These are phyloP conservation scores for Teunomyces atbi DNA, from an alignment of 805 yeast species.

Conservation along the genomic window DNA sequence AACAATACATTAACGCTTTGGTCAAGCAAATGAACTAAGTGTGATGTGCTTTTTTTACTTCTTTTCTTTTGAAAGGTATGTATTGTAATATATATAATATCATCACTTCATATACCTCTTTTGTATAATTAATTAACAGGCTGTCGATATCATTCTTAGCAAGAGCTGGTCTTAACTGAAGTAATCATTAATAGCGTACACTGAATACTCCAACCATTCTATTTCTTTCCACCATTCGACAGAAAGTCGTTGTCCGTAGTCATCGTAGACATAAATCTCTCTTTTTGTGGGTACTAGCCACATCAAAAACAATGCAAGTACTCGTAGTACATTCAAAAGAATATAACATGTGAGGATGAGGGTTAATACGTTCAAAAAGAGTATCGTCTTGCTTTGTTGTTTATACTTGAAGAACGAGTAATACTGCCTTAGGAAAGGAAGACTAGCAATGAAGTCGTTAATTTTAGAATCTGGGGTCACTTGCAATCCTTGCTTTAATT, in stretches of 20 bases:
- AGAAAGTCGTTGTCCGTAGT: slow-evolving; percentile 10
- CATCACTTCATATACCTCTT: slow-evolving; percentile 2
- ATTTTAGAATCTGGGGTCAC: background rate
- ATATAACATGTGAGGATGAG: slow-evolving; percentile 22
- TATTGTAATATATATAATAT: slow-evolving; percentile 7
- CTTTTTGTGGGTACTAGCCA: slow-evolving; percentile 7
- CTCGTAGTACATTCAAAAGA: slow-evolving; percentile 16
- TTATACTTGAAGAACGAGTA: slow-evolving; percentile 23
- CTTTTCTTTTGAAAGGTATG: slow-evolving; percentile 9
- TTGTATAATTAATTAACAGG: slow-evolving; percentile 4
- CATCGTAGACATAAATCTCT: slow-evolving; percentile 12
- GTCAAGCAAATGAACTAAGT: slow-evolving; percentile 89
- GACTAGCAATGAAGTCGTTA: slow-evolving; percentile 16
- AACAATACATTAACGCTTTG: slow-evolving; percentile 90
- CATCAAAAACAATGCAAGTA: slow-evolving; percentile 13
- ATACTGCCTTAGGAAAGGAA: slow-evolving; percentile 33
- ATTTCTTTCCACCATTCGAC: slow-evolving; percentile 33
- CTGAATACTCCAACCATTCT: slow-evolving; percentile 28
- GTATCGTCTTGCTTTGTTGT: slow-evolving; percentile 15
- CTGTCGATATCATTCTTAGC: background rate
- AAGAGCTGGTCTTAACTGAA: slow-evolving; percentile 1
- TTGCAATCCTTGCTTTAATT: slow-evolving; percentile 7
- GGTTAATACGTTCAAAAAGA: slow-evolving; percentile 20
- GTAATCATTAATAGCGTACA: slow-evolving; percentile 13
- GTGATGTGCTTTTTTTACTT: slow-evolving; percentile 12